Conservation (phyloP, 352 stramenopile species). For the Globisporangium spiculum region DNA sequence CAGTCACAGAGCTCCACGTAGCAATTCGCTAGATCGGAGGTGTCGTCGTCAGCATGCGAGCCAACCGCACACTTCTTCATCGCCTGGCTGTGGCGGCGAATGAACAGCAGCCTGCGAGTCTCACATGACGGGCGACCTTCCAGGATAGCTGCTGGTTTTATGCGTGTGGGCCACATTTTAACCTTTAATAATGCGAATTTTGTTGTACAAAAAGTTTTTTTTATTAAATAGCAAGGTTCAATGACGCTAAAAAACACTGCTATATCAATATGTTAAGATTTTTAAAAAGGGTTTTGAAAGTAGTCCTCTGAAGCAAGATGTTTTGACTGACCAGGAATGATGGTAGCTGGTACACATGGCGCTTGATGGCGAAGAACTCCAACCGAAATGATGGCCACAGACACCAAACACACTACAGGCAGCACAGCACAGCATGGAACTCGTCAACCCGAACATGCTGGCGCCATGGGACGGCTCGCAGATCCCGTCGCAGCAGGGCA, state of each 20-base stretch:
- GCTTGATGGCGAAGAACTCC: background rate
- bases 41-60: background rate
- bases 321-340: background rate
- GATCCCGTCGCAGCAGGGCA: constrained; percentile 40
- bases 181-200: background rate
- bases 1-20: constrained; percentile 2
- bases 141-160: background rate
- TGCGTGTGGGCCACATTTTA: background rate
- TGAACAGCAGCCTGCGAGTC: background rate
- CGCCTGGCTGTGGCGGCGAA: background rate
- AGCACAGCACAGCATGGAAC: background rate
- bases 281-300: background rate
- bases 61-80: constrained; percentile 13
- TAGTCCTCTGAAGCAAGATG: background rate
- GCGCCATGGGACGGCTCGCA: constrained; percentile 20
- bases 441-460: background rate
- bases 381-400: background rate
- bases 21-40: background rate
- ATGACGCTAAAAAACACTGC: background rate
- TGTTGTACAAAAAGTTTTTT: background rate
- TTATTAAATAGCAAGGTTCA: too few relatives aligned
- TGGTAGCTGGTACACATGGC: background rate
- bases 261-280: background rate
- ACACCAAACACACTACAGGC: background rate
- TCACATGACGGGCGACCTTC: background rate